These are phyloP conservation scores for Phascolomyces articulosus DNA, from an alignment of 371 early-diverging fungal genomes.

Conservation along the genomic window DNA sequence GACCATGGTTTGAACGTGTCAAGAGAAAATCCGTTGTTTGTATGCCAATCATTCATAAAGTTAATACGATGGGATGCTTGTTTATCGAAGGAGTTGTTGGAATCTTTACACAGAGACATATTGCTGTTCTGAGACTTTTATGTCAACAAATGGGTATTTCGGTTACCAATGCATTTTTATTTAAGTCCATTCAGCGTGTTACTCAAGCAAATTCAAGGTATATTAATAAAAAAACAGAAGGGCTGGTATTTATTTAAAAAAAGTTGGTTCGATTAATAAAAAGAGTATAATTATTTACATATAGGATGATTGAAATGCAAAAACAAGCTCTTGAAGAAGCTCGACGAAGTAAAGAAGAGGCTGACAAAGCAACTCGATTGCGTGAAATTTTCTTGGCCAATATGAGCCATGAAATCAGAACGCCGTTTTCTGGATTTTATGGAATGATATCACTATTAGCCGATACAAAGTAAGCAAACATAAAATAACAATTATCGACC, in stretches of 20 bases:
- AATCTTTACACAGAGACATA: conserved; percentile 56
- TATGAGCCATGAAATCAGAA: conserved; percentile 58
- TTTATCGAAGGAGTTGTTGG: conserved; percentile 57
- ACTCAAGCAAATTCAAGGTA: conserved; percentile 39
- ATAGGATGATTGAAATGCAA: conserved; percentile 49
- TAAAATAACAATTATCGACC: too few relatives aligned
- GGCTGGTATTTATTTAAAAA: neutral
- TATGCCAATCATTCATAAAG: conserved; percentile 56
- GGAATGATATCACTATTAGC: conserved; percentile 61
- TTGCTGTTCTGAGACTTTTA: conserved; percentile 55
- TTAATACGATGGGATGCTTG: conserved; percentile 48
- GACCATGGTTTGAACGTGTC: conserved; percentile 44
- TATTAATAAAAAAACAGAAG: too few relatives aligned
- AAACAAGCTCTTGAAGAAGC: conserved; percentile 48
- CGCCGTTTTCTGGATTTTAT: conserved; percentile 61
- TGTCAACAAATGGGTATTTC: conserved; percentile 66
- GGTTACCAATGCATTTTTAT: conserved; percentile 57
- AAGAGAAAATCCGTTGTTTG: conserved; percentile 57
- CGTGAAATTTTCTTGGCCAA: conserved; percentile 61
- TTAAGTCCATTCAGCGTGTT: conserved; percentile 47
- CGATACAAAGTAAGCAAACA: conserved; percentile 43
- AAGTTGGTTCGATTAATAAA: too few relatives aligned
- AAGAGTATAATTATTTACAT: too few relatives aligned
- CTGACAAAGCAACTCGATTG: conserved; percentile 40
- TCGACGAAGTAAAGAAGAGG: conserved; percentile 46